These are phyloP conservation scores for Aureobasidium namibiae DNA, from an alignment of 2,329 filamentous ascomycete genomes.

Conservation along the genomic window DNA sequence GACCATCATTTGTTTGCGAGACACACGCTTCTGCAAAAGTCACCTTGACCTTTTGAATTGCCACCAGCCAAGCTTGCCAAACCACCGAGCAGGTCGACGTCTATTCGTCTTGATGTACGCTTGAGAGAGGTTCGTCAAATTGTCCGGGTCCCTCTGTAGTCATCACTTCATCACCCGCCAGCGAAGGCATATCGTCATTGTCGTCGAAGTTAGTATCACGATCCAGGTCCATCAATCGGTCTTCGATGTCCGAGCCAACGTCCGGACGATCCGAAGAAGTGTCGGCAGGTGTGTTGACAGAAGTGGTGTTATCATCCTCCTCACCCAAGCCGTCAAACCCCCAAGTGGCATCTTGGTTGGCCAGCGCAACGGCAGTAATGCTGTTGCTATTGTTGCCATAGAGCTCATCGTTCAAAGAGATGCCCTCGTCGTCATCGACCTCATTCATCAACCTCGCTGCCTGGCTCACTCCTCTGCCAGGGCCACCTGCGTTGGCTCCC, in stretches of 20 bases:
- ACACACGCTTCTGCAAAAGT: not conserved
- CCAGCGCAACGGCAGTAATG: not conserved
- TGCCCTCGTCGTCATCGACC: not conserved
- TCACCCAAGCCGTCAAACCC: not conserved
- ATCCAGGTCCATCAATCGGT: not conserved
- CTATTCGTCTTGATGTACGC: not conserved
- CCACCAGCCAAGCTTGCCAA: not conserved
- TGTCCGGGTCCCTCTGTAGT: not conserved
- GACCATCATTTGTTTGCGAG: not conserved
- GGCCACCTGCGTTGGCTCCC: slow-evolving; percentile 7
- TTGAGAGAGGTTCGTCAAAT: not conserved
- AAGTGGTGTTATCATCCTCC: not conserved
- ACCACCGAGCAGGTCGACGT: not conserved
- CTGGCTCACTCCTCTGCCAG: slow-evolving; percentile 13
- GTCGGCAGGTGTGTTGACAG: slow-evolving; percentile 1
- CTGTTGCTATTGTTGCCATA: slow-evolving; percentile 1
- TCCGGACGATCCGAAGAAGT: not conserved
- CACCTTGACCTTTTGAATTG: not conserved
- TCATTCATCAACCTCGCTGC: slow-evolving; percentile 11
- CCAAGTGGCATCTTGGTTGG: slow-evolving; percentile 5
- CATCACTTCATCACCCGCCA: not conserved
- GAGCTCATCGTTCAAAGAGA: not conserved
- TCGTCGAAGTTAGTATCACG: not conserved
- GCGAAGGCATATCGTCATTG: not conserved
- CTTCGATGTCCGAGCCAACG: not conserved